Evolutionary conservation across 768 basidiomycete genomes (phyloP).

Genomic region (Termitomyces sp.): DNA sequence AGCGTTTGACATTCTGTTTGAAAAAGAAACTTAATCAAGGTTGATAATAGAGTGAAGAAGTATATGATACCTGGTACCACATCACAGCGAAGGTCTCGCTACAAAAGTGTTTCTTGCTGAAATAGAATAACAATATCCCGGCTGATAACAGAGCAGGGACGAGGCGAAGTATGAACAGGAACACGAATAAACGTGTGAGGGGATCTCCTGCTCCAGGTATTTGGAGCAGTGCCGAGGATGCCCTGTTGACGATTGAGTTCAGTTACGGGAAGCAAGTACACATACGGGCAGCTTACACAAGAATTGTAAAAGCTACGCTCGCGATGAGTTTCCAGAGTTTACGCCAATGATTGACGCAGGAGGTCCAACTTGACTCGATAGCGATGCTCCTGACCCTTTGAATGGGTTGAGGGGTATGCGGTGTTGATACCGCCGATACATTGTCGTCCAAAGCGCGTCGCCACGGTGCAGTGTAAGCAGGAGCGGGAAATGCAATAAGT

Average conservation of each 20-base stretch:
- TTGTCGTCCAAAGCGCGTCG: background rate
- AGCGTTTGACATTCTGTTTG: background rate
- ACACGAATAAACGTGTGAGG: background rate
- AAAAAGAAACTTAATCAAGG: background rate
- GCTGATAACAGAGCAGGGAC: background rate
- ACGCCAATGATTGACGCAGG: background rate
- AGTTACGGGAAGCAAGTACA: too few species aligned
- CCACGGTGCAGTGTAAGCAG: background rate
- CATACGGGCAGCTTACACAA: too few species aligned
- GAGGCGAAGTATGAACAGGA: background rate
- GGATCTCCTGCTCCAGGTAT: background rate
- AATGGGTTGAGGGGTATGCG: background rate
- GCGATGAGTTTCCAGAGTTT: background rate
- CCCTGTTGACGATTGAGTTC: background rate
- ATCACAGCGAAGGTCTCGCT: background rate
- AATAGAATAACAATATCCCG: background rate
- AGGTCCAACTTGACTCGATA: background rate
- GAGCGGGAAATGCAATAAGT: background rate
- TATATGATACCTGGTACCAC: background rate
- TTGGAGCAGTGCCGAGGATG: background rate
- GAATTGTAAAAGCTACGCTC: background rate
- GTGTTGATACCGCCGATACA: too few species aligned
- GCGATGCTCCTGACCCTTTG: background rate
- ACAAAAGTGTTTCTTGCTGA: background rate
- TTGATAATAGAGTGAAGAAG: background rate